Percentiles rank a stretch among this genome's conserved stretches.
Evolutionary conservation across 139 green algal genomes (phyloP).

Genomic region (Trebouxia sp.): DNA sequence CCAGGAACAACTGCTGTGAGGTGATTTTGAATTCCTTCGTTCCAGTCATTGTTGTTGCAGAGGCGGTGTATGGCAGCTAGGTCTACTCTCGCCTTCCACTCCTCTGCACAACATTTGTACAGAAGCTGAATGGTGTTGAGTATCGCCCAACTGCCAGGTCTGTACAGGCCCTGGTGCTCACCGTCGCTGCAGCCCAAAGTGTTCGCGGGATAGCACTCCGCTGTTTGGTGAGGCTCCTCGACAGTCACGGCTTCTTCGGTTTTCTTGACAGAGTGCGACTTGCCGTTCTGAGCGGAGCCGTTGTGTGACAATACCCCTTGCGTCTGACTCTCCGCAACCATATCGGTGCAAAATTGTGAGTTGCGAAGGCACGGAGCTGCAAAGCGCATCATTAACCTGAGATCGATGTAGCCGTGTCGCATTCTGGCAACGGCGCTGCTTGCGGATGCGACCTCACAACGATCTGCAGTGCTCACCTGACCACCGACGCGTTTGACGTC

Average conservation of each 20-base stretch:
- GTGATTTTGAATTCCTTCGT: slow-evolving; percentile 29
- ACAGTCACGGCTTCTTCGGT: not conserved
- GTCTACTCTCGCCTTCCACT: slow-evolving; percentile 23
- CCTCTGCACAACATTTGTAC: not conserved
- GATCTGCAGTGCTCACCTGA: too few species aligned
- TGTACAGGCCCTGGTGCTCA: not conserved
- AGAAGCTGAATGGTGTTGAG: not conserved
- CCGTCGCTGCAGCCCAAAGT: not conserved
- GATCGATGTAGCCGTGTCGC: too few species aligned
- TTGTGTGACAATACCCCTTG: slow-evolving; percentile 6
- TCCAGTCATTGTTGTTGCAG: not conserved
- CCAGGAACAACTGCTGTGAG: slow-evolving; percentile 42
- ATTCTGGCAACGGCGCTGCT: too few species aligned
- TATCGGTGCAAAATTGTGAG: too few species aligned
- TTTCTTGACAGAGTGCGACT: not conserved
- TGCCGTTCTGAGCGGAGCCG: not conserved
- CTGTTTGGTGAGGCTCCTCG: not conserved
- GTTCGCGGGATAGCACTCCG: not conserved
- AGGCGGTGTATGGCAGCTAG: slow-evolving; percentile 11
- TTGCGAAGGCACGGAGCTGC: too few species aligned
- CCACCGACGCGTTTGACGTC: too few species aligned
- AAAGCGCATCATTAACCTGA: too few species aligned
- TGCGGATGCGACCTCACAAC: too few species aligned
- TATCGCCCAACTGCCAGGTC: not conserved
- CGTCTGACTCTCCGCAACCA: not conserved